A percentile compares a stretch with the other conserved stretches of the same genome.
Evolutionary conservation across 495 filamentous ascomycete genomes (phyloP).

Genomic region (Neurospora sp.): DNA sequence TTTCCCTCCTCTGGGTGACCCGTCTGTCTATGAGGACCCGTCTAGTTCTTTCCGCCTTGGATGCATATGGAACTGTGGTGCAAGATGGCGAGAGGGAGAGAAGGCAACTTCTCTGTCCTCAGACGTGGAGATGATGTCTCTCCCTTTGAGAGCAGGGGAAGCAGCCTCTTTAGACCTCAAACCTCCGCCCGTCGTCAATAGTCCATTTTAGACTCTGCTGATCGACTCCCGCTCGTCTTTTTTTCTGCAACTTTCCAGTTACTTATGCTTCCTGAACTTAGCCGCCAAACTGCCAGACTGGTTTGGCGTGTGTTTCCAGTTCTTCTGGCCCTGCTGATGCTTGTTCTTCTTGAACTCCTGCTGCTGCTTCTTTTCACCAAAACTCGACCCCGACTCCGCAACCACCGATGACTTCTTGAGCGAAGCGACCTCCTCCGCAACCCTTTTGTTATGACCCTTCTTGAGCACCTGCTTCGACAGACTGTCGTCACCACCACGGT

Average conservation of each 20-base stretch:
- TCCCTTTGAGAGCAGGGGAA: not conserved
- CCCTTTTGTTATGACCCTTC: constrained; percentile 8
- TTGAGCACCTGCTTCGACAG: constrained; percentile 7
- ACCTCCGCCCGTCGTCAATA: not conserved
- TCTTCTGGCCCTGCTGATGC: not conserved
- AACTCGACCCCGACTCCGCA: not conserved
- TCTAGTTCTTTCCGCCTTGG: not conserved
- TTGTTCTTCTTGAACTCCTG: not conserved
- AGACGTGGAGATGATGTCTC: not conserved
- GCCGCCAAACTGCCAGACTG: not conserved
- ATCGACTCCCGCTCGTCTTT: not conserved
- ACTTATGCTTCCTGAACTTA: not conserved
- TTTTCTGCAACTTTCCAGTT: not conserved
- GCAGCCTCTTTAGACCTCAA: not conserved
- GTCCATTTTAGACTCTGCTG: not conserved
- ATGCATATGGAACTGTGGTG: not conserved
- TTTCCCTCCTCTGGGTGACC: not conserved
- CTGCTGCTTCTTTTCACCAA: not conserved
- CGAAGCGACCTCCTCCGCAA: not conserved
- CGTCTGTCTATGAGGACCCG: not conserved
- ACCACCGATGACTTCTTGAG: not conserved
- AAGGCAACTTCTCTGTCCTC: not conserved
- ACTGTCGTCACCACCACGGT: not conserved
- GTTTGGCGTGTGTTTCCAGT: not conserved
- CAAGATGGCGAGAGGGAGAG: not conserved